A percentile compares a stretch with the other conserved stretches of the same genome.
phyloP scores from a whole-genome alignment of 345 rosid species.

The Kandelia obovata region DNA sequence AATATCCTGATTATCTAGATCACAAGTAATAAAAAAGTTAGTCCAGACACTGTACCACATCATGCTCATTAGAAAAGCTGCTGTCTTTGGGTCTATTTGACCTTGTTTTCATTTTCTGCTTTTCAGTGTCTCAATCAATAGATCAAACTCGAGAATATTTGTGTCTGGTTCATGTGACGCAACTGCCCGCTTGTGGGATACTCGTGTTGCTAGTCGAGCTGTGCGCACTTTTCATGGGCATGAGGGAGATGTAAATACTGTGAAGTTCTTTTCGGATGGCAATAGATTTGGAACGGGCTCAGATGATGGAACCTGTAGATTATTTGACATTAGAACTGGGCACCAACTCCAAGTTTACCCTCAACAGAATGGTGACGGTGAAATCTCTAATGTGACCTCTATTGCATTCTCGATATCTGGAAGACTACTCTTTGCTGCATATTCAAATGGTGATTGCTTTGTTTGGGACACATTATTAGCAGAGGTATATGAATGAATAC shows the following conservation, averaged over 20 bases:
- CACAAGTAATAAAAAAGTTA: background rate
- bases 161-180: slow-evolving; percentile 94
- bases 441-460: slow-evolving; percentile 69
- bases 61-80: background rate
- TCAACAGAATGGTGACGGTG: slow-evolving; percentile 51
- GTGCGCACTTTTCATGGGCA: slow-evolving; percentile 85
- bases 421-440: slow-evolving; percentile 88
- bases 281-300: slow-evolving; percentile 96
- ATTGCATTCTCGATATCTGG: slow-evolving; percentile 91
- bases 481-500: slow-evolving; percentile 30
- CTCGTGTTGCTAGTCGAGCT: slow-evolving; percentile 97
- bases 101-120: background rate
- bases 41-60: background rate
- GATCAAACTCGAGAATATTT: slow-evolving; percentile 64
- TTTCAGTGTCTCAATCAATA: slow-evolving; percentile 75
- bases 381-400: slow-evolving; percentile 63
- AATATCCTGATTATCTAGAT: too few species aligned
- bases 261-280: slow-evolving; percentile 95
- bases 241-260: slow-evolving; percentile 81
- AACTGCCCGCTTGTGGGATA: slow-evolving; percentile 91
- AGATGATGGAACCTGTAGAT: slow-evolving; percentile 90
- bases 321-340: slow-evolving; percentile 90
- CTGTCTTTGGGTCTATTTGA: background rate
- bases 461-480: slow-evolving; percentile 97
- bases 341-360: slow-evolving; percentile 79